Base-by-base conservation (phyloP, 2,329 filamentous ascomycete genomes). In the Monilinia fructicola region DNA sequence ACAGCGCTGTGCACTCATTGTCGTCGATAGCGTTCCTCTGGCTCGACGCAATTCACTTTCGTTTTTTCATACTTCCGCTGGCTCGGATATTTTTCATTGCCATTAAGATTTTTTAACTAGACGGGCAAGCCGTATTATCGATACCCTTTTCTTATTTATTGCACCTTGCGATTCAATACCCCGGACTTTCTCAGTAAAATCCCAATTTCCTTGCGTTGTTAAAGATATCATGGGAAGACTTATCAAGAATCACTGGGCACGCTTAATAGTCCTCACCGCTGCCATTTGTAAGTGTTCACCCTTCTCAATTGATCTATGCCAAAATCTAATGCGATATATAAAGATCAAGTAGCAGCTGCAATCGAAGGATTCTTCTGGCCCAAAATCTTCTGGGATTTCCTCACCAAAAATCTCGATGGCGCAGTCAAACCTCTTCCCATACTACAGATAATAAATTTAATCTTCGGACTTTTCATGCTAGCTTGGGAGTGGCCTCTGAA, bases 241-340 rank as follows among this genome's bases (percentile, higher is more conserved):
- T 77, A 98, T 99, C 83, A 99, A 99, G 85, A 98, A 98, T 83
- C 95, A 99, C 83, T 97, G 92, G 92, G 95, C 93, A 73, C 90
- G 95, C 69, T 88, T 99, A 75, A 95, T 99, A 76, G 85, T 96
- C 79, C 83, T 99, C 77, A 92, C 91, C 38, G 92, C 95, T 48
- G 90, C 92, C 74, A 73, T 74, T 67, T 83, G 81, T 83, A 79
- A 44, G 81, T 73, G 56, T 60, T 61, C 68, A 67, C 53, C 11
- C 16, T 18, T 3, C n/a, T 14, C 1, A 26, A 67, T 53, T 52
- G 14, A 52, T 23, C 23, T 46, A 40, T 18, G 40, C 61, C 65
- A 54, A 63, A 66, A 48, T 65, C 61, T 69, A 64, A 67, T 23
- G 55, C 2, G 54, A 46, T 60, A 38, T 52, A n/a, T 42, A 11